Conservation (phyloP, 1,284 basidiomycete genomes). For the Laetiporus sulphureus region DNA sequence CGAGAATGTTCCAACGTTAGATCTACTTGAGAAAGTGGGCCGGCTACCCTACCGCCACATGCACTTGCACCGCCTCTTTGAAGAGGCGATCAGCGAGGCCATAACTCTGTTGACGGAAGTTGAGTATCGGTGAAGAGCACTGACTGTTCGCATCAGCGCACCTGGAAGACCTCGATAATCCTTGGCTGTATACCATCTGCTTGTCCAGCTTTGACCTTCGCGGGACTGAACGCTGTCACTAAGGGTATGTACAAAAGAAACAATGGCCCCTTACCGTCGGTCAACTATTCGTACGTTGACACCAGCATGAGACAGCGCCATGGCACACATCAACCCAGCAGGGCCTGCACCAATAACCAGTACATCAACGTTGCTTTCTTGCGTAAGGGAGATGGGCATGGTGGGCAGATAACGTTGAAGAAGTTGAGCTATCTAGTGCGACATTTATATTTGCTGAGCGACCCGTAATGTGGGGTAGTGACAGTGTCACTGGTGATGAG, state of each 20-base stretch:
- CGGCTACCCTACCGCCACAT: constrained; percentile 49
- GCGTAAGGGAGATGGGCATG: constrained; percentile 14
- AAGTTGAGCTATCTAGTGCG: not conserved
- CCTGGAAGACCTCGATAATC: constrained; percentile 74
- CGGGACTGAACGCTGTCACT: constrained; percentile 34
- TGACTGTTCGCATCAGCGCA: constrained; percentile 14
- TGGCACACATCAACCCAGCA: constrained; percentile 56
- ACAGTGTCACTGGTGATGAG: not conserved
- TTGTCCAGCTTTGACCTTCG: constrained; percentile 58
- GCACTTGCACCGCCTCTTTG: constrained; percentile 60
- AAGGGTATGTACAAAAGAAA: not conserved
- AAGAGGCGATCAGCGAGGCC: constrained; percentile 61
- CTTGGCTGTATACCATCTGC: constrained; percentile 77
- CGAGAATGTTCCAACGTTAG: not conserved
- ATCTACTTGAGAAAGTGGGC: too few relatives aligned
- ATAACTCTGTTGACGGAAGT: constrained; percentile 46
- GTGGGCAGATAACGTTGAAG: not conserved
- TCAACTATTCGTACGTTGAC: constrained; percentile 62
- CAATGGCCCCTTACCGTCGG: constrained; percentile 39
- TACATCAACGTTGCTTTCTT: constrained; percentile 42
- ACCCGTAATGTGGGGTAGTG: not conserved
- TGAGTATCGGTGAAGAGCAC: not conserved
- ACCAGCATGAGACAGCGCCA: constrained; percentile 54
- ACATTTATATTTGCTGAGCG: constrained; percentile 3
- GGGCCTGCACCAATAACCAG: constrained; percentile 53